Base-by-base conservation (phyloP, 805 yeast species). In the Hagleromyces aurorensis region DNA sequence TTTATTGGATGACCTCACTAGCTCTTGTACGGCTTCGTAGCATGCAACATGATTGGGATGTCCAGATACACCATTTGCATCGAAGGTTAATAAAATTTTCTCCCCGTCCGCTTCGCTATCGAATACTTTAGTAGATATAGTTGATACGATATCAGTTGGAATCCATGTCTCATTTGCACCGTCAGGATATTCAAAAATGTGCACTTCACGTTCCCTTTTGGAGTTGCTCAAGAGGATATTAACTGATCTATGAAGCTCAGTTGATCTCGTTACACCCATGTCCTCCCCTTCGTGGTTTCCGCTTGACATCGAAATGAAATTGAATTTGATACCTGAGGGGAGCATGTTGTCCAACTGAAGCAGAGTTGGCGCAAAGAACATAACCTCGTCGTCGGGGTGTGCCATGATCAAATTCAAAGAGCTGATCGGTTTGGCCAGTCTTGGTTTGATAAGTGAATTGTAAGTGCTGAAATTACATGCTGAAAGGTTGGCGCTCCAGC, bases 351-450 rank as follows among this genome's bases (percentile, higher is more conserved):
- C 36, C 20, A 53, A 32, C 18, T 50, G 48, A 17, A 51, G 25
- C 13, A 55, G 27, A 7, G 52, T 64, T 0, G 98, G 98, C 1
- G 85, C 74, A 48, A 91, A 91, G 57, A 91, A 91, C 98, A 91
- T 91, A 29, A 85, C 87, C 57, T 91, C 99, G 55, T 91, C 99
- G 56, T 91, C 99, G 0, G 99, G 99, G 56, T 91, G 99, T 0
- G 95, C 96, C 22, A 86, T 77, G 8, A 89, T 59, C 25, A 78
- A 60, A 17, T n/a, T n/a, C n/a, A n/a, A n/a, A n/a, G n/a, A n/a
- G n/a, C n/a, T n/a, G n/a, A n/a, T n/a, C n/a, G n/a, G n/a, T n/a
- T n/a, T n/a, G n/a, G n/a, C n/a, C n/a, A n/a, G n/a, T n/a, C n/a
- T n/a, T n/a, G n/a, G n/a, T n/a, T n/a, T n/a, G n/a, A n/a, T n/a